Conservation (phyloP, 495 filamentous ascomycete species). For the Sporormia fimetaria region DNA sequence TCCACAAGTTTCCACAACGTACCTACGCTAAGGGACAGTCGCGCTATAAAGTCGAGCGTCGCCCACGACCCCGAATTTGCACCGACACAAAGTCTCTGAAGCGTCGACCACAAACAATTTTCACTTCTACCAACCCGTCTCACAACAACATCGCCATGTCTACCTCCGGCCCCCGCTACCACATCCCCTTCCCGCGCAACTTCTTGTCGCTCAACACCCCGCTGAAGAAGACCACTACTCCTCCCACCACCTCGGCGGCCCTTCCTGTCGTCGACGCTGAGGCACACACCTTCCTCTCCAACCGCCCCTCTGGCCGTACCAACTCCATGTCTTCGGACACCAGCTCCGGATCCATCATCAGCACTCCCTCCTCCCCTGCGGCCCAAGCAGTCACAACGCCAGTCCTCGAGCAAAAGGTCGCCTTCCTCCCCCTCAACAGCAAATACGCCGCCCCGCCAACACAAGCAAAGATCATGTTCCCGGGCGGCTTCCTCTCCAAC, state of each 20-base stretch:
- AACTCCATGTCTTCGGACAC: constrained; percentile 6
- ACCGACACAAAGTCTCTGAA: not conserved
- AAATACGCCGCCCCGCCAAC: constrained; percentile 6
- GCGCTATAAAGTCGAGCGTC: not conserved
- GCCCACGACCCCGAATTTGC: not conserved
- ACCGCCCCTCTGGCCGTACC: constrained; percentile 10
- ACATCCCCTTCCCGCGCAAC: constrained; percentile 18
- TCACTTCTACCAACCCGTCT: not conserved
- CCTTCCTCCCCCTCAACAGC: constrained; percentile 15
- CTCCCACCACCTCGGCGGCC: not conserved
- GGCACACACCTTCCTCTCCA: constrained; percentile 18
- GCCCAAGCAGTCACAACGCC: not conserved
- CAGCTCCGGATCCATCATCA: constrained; percentile 3
- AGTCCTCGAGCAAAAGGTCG: constrained; percentile 1
- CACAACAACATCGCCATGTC: constrained; percentile 9
- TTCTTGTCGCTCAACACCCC: constrained; percentile 19
- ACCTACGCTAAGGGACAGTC: not conserved
- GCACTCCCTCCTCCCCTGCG: constrained; percentile 2
- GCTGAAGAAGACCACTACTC: constrained; percentile 1
- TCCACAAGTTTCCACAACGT: not conserved
- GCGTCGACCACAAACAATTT: not conserved
- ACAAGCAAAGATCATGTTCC: not conserved
- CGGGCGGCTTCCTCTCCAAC: constrained; percentile 12
- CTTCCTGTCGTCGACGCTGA: not conserved
- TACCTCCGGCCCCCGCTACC: constrained; percentile 13